Percentiles rank a stretch among this genome's conserved stretches.
Conservation (phyloP, 148 eudicot species). For the Linanthus parryae region DNA sequence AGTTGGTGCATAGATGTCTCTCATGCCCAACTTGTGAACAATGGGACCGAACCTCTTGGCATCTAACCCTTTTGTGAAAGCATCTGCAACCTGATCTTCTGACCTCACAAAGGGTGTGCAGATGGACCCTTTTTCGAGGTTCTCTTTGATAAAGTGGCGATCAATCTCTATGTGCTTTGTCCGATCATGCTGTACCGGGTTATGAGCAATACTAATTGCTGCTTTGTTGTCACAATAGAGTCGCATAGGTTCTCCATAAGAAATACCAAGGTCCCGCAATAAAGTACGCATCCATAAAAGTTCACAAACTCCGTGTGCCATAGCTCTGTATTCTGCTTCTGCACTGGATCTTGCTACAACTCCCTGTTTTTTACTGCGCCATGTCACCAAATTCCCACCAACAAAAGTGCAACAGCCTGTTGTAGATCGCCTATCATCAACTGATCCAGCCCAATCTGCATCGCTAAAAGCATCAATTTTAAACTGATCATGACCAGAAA, state of each 20-base stretch:
- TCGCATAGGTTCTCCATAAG: neutral
- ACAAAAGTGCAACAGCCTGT: neutral
- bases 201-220: neutral
- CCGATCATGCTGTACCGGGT: slow-evolving; percentile 1
- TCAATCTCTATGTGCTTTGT: neutral
- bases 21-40: no score
- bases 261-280: neutral
- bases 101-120: no score
- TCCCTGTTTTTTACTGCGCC: neutral
- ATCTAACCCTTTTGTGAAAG: no score
- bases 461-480: no score
- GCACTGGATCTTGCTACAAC: neutral
- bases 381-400: neutral
- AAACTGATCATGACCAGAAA: neutral
- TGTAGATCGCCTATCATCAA: neutral
- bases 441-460: neutral
- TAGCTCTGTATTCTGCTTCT: neutral
- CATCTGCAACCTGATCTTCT: no score
- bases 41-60: no score
- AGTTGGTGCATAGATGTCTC: no score
- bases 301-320: neutral
- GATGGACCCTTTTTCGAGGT: no score
- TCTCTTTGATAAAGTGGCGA: no score
- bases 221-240: neutral
- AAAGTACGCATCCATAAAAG: neutral